A percentile compares a stretch with the other conserved stretches of the same genome.
Evolutionary conservation across 805 yeast species (phyloP).

Genomic region (Wickerhamomyces alni): DNA sequence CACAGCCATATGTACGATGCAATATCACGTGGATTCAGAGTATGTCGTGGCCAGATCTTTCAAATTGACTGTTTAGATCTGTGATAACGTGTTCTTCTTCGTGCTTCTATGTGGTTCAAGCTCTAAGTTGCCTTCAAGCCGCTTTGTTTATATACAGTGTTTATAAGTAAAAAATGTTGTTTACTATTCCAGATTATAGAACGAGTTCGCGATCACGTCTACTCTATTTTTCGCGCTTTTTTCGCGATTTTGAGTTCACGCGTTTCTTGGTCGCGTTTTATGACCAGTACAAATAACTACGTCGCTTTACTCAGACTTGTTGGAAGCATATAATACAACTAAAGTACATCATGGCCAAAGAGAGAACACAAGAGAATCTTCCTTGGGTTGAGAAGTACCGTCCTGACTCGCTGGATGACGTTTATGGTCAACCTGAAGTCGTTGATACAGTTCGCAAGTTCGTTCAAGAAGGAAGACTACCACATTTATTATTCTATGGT

Average conservation of each 20-base stretch:
- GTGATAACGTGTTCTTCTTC: no score
- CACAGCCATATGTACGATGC: no score
- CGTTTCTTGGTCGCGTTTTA: neutral
- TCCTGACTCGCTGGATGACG: conserved; percentile 77
- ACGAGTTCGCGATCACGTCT: neutral
- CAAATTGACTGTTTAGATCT: no score
- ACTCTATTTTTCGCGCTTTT: neutral
- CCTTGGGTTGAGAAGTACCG: conserved; percentile 89
- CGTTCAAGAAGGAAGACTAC: conserved; percentile 75
- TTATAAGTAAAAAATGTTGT: conserved; percentile 2
- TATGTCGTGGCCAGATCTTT: no score
- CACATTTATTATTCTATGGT: conserved; percentile 90
- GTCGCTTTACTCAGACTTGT: neutral
- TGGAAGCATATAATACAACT: no score
- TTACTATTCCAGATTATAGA: conserved; percentile 1
- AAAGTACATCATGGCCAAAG: conserved; percentile 11
- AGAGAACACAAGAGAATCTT: conserved; percentile 22
- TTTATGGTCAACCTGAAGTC: conserved; percentile 85
- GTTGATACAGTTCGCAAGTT: conserved; percentile 81
- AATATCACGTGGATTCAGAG: no score
- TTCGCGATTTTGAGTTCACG: neutral
- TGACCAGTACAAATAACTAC: neutral
- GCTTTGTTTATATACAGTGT: neutral
- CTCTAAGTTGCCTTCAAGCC: neutral
- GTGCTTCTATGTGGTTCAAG: no score